phyloP scores from a whole-genome alignment of 164 flowering plant species.

The Malania oleifera region DNA sequence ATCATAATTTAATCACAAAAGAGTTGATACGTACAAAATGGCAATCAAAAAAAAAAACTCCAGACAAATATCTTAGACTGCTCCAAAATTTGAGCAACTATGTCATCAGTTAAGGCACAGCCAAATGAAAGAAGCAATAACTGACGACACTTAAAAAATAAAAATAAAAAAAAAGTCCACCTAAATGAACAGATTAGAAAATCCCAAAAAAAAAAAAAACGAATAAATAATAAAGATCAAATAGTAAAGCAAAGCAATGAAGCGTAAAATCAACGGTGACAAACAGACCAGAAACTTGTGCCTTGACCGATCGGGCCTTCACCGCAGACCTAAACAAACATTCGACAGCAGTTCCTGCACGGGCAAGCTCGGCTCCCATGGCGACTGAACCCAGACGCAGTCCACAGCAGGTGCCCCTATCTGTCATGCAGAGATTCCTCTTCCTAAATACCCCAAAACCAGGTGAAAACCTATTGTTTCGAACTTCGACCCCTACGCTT shows the following conservation, averaged over 20 bases:
- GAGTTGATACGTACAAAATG: no score
- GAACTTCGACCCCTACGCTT: slow-evolving; percentile 29
- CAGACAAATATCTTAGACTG: no score
- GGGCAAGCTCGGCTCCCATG: slow-evolving; percentile 45
- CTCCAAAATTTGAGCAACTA: no score
- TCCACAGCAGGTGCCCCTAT: slow-evolving; percentile 17
- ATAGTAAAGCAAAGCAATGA: not conserved
- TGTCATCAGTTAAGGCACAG: no score
- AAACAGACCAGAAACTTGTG: slow-evolving; percentile 61
- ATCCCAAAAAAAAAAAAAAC: no score
- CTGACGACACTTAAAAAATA: no score
- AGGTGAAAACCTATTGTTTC: slow-evolving; percentile 21
- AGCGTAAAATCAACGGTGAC: not conserved
- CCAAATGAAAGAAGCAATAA: no score
- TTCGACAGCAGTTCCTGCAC: slow-evolving; percentile 24
- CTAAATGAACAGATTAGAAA: no score
- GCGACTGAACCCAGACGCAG: slow-evolving; percentile 22
- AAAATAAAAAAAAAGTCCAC: no score
- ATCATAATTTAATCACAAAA: no score
- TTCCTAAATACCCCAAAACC: slow-evolving; percentile 16
- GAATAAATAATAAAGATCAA: no score
- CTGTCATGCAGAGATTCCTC: slow-evolving; percentile 18
- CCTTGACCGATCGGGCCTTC: slow-evolving; percentile 53
- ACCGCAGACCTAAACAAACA: slow-evolving; percentile 33
- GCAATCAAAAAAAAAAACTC: no score